phyloP scores from a whole-genome alignment of 495 filamentous ascomycete species.

The Extremus antarcticus region DNA sequence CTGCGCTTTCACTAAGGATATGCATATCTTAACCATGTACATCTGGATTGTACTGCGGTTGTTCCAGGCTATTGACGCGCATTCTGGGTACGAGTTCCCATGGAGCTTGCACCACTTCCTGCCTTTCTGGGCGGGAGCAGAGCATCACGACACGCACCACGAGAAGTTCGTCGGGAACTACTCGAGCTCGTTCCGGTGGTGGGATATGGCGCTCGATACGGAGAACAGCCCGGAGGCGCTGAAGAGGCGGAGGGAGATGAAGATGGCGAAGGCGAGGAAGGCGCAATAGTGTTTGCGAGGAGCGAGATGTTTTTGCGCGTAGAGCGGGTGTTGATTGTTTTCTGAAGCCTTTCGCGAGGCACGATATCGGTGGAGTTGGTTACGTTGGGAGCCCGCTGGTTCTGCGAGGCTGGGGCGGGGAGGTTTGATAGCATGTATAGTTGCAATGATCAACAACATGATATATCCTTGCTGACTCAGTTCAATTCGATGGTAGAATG shows the following conservation, averaged over 20 bases:
- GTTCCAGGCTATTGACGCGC: conserved; percentile 96
- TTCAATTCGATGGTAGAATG: too few species aligned
- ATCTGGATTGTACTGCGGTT: conserved; percentile 87
- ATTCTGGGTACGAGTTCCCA: conserved; percentile 95
- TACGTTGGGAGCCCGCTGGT: too few species aligned
- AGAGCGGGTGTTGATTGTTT: neutral
- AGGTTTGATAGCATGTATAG: too few species aligned
- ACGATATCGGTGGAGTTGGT: too few species aligned
- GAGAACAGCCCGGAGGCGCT: conserved; percentile 81
- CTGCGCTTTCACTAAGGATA: conserved; percentile 69
- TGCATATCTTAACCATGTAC: conserved; percentile 97
- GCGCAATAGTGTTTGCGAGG: conserved; percentile 35
- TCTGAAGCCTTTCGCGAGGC: neutral
- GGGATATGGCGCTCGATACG: conserved; percentile 89
- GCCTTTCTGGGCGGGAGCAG: conserved; percentile 95
- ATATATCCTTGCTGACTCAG: too few species aligned
- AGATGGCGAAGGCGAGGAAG: conserved; percentile 60
- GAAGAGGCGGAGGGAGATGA: conserved; percentile 72
- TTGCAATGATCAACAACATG: too few species aligned
- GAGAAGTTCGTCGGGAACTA: conserved; percentile 98
- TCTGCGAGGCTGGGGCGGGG: too few species aligned
- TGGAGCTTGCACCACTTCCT: conserved; percentile 92
- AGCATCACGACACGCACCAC: conserved; percentile 94
- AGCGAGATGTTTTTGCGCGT: neutral
- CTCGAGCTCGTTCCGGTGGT: conserved; percentile 96